These are phyloP conservation scores for Colletotrichum tropicale DNA, from an alignment of 2,329 filamentous ascomycete species.

Conservation along the genomic window DNA sequence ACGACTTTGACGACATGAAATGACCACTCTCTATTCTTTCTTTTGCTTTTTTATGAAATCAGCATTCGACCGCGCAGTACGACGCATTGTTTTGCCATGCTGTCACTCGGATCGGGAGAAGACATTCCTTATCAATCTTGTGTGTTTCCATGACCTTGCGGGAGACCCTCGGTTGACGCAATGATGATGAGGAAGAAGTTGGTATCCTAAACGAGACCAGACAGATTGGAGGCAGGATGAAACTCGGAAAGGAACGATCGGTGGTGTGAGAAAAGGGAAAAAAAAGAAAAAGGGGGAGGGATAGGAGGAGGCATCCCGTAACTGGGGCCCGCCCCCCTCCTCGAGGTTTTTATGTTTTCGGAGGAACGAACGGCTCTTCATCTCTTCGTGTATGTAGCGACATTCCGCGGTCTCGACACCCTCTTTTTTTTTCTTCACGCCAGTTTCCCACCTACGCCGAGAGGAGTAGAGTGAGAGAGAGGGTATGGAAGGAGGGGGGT, in stretches of 20 bases:
- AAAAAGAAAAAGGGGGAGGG: not conserved
- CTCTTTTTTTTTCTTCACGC: not conserved
- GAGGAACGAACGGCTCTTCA: not conserved
- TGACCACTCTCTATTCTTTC: conserved; percentile 6
- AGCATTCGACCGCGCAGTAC: conserved; percentile 15
- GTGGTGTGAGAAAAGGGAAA: not conserved
- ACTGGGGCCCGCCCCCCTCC: not conserved
- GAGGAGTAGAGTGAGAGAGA: not conserved
- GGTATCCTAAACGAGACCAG: not conserved
- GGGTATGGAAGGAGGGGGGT: not conserved
- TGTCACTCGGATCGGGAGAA: not conserved
- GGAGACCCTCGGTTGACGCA: not conserved
- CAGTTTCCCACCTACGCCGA: not conserved
- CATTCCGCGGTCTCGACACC: not conserved
- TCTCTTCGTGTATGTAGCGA: conserved; percentile 8
- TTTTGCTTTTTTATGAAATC: conserved; percentile 1
- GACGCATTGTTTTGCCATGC: not conserved
- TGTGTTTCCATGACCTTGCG: not conserved
- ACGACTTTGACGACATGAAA: conserved; percentile 21
- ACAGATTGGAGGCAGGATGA: not conserved
- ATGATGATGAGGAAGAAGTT: not conserved
- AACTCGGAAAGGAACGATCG: conserved; percentile 8
- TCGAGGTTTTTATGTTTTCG: not conserved
- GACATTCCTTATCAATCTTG: not conserved
- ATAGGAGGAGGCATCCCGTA: not conserved